Evolutionary conservation across 106 monocot genomes (phyloP).

Genomic region (Xerophyta viscosa): DNA sequence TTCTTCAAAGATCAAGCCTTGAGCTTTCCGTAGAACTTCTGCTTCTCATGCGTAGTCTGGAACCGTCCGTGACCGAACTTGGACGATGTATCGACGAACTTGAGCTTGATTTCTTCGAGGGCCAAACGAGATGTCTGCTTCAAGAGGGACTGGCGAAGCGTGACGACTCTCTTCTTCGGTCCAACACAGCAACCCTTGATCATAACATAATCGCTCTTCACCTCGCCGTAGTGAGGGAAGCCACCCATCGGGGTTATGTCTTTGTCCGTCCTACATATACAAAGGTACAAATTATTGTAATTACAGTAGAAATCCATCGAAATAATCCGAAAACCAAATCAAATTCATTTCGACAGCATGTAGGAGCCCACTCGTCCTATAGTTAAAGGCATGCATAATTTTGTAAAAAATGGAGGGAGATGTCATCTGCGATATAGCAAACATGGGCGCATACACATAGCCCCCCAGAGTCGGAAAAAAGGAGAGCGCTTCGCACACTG

Average conservation of each 20-base stretch:
- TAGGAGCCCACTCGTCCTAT: too few species aligned
- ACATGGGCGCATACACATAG: too few species aligned
- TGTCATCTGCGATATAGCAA: too few species aligned
- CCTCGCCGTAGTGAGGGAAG: constrained; percentile 61
- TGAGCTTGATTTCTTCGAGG: constrained; percentile 69
- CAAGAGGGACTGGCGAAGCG: constrained; percentile 54
- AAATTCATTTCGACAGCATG: neutral
- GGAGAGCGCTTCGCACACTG: too few species aligned
- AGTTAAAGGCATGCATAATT: too few species aligned
- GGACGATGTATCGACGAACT: constrained; percentile 65
- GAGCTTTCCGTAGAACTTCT: constrained; percentile 50
- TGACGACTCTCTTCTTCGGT: constrained; percentile 60
- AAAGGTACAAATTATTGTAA: neutral
- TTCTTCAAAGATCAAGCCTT: too few species aligned
- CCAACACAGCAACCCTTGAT: constrained; percentile 69
- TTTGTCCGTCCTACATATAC: constrained; percentile 50
- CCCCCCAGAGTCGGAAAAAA: too few species aligned
- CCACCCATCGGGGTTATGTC: constrained; percentile 70
- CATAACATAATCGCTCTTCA: constrained; percentile 63
- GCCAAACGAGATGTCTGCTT: constrained; percentile 54
- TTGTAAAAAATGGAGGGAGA: too few species aligned
- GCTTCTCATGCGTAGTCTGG: constrained; percentile 67
- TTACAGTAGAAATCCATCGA: too few species aligned
- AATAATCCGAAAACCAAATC: neutral
- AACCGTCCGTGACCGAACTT: constrained; percentile 72